Evolutionary conservation across 2,329 filamentous ascomycete genomes (phyloP).

Genomic region (Aspergillus latus): DNA sequence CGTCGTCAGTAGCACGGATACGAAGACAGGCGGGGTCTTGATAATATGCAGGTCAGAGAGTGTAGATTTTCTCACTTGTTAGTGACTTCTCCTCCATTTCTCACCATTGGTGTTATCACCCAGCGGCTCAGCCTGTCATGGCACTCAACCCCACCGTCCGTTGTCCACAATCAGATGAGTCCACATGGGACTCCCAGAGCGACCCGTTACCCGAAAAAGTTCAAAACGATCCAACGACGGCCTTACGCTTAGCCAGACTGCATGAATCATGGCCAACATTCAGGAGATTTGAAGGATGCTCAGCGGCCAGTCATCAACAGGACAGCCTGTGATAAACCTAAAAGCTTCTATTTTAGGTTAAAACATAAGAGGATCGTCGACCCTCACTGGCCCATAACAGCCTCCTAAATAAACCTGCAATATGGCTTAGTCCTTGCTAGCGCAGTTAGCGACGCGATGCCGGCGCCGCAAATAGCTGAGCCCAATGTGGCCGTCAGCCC

Average conservation of each 20-base stretch:
- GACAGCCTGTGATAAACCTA: not conserved
- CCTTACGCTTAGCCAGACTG: not conserved
- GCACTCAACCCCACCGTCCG: not conserved
- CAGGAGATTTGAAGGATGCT: not conserved
- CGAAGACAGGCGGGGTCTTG: too few species aligned
- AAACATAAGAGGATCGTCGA: not conserved
- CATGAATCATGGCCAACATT: not conserved
- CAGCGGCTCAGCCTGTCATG: not conserved
- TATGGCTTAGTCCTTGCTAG: not conserved
- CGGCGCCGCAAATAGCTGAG: not conserved
- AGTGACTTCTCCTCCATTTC: not conserved
- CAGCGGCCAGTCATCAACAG: not conserved
- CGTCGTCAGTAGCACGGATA: too few species aligned
- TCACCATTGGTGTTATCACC: not conserved
- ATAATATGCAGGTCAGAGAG: too few species aligned
- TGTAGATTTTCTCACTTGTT: too few species aligned
- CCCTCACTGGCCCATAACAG: not conserved
- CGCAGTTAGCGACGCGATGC: not conserved
- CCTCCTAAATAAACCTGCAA: slow-evolving; percentile 1
- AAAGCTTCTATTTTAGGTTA: slow-evolving; percentile 2
- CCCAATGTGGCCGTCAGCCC: not conserved
- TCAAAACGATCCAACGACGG: not conserved
- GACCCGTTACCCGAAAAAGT: not conserved
- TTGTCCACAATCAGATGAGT: not conserved
- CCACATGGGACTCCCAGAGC: not conserved